These are phyloP conservation scores for Hansenula lynferdii DNA, from an alignment of 1,139 yeast species.

Conservation along the genomic window DNA sequence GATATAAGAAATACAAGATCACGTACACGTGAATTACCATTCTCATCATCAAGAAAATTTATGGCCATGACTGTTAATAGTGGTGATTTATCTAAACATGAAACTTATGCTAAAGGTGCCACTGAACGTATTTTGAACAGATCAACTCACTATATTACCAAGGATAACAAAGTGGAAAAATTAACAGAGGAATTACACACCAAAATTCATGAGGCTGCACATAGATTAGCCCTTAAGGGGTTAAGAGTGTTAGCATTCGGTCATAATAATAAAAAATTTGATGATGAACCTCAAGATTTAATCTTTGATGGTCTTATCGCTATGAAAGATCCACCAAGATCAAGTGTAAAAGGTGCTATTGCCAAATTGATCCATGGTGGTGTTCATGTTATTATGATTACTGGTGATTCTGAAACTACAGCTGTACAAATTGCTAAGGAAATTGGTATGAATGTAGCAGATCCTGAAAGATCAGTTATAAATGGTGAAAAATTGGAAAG, in stretches of 20 bases:
- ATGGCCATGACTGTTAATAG: slow-evolving; percentile 66
- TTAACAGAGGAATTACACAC: slow-evolving; percentile 46
- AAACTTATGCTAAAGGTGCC: slow-evolving; percentile 83
- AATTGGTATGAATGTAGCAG: slow-evolving; percentile 82
- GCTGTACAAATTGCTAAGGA: slow-evolving; percentile 86
- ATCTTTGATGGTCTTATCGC: slow-evolving; percentile 83
- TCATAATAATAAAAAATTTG: slow-evolving; percentile 32
- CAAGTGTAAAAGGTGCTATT: slow-evolving; percentile 70
- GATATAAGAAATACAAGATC: slow-evolving; percentile 62
- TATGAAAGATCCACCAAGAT: slow-evolving; percentile 96
- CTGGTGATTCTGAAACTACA: slow-evolving; percentile 95
- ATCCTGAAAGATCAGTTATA: slow-evolving; percentile 58
- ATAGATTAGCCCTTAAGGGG: slow-evolving; percentile 72
- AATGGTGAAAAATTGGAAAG: slow-evolving; percentile 79
- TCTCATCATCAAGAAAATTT: slow-evolving; percentile 77
- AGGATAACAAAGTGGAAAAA: slow-evolving; percentile 46
- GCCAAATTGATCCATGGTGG: slow-evolving; percentile 81
- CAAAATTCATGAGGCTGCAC: slow-evolving; percentile 50
- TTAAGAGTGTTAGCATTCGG: slow-evolving; percentile 85
- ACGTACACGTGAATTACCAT: slow-evolving; percentile 69
- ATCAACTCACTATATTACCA: slow-evolving; percentile 56
- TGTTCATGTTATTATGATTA: slow-evolving; percentile 94
- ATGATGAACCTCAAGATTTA: slow-evolving; percentile 47
- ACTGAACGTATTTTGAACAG: slow-evolving; percentile 65
- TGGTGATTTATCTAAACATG: slow-evolving; percentile 54